Conservation (phyloP, 1,139 yeast species). For the Pichia sp. region DNA sequence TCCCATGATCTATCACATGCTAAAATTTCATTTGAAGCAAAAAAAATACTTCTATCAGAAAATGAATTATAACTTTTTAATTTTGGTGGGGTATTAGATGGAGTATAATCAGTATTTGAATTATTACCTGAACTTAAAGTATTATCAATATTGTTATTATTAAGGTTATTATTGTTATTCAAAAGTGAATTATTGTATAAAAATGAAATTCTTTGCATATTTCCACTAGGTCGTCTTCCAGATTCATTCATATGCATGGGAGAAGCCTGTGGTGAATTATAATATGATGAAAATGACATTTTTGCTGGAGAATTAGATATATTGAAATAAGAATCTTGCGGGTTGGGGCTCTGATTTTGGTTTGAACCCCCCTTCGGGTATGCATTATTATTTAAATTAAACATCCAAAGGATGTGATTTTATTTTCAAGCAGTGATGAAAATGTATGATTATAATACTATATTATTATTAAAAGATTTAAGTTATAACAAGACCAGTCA, state of each 20-base stretch:
- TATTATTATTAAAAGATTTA: too few species aligned
- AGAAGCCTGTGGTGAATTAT: slow-evolving; percentile 16
- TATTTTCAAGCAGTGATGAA: too few species aligned
- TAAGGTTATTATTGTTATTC: not conserved
- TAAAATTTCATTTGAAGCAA: slow-evolving; percentile 30
- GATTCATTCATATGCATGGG: slow-evolving; percentile 22
- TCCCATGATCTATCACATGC: slow-evolving; percentile 36
- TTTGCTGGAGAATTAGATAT: not conserved
- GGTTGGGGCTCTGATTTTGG: too few species aligned
- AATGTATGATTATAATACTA: too few species aligned
- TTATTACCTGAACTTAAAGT: not conserved
- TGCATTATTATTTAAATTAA: too few species aligned
- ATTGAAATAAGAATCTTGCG: not conserved
- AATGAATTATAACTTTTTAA: slow-evolving; percentile 1
- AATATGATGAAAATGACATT: not conserved
- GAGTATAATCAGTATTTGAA: not conserved
- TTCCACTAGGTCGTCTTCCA: slow-evolving; percentile 26
- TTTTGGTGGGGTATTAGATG: not conserved
- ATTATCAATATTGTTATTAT: not conserved
- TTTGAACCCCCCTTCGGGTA: not conserved
- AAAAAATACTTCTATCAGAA: slow-evolving; percentile 25
- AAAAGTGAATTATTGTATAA: slow-evolving; percentile 9
- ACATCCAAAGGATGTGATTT: too few species aligned
- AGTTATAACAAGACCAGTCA: too few species aligned
- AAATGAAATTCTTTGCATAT: slow-evolving; percentile 34